Conservation (phyloP, 1,139 yeast species). For the Debaryomyces fabryi region DNA sequence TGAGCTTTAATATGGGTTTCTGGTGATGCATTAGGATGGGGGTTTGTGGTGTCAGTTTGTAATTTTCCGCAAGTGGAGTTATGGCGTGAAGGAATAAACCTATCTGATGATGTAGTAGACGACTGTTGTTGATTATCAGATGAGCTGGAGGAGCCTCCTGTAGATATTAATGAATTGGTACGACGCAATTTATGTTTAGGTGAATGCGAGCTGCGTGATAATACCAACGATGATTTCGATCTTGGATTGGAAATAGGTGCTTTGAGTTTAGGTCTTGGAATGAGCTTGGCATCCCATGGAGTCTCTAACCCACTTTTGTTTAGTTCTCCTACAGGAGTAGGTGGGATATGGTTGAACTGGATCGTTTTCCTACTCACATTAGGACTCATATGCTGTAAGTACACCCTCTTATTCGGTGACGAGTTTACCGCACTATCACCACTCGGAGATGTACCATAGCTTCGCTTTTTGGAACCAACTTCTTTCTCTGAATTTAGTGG, state of each 20-base stretch:
- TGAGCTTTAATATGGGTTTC: conserved; percentile 66
- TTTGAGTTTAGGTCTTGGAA: conserved; percentile 19
- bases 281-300: background rate
- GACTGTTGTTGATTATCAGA: conserved; percentile 27
- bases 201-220: conserved; percentile 17
- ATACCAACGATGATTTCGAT: conserved; percentile 23
- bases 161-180: conserved; percentile 37
- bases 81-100: conserved; percentile 51
- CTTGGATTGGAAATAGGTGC: conserved; percentile 24
- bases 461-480: conserved; percentile 9
- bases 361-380: conserved; percentile 39
- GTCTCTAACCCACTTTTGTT: conserved; percentile 6
- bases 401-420: conserved; percentile 37
- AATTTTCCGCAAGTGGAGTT: conserved; percentile 46
- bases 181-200: conserved; percentile 35
- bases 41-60: conserved; percentile 31
- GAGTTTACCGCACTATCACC: conserved; percentile 4
- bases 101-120: conserved; percentile 32
- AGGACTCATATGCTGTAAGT: conserved; percentile 46
- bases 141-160: conserved; percentile 26
- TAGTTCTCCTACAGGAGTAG: conserved; percentile 5
- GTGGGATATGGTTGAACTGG: conserved; percentile 21
- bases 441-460: conserved; percentile 8
- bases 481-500: conserved; percentile 6
- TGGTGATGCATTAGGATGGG: conserved; percentile 53